Conservation (phyloP, 1,284 basidiomycete genomes). For the Ceratobasidium sp. region DNA sequence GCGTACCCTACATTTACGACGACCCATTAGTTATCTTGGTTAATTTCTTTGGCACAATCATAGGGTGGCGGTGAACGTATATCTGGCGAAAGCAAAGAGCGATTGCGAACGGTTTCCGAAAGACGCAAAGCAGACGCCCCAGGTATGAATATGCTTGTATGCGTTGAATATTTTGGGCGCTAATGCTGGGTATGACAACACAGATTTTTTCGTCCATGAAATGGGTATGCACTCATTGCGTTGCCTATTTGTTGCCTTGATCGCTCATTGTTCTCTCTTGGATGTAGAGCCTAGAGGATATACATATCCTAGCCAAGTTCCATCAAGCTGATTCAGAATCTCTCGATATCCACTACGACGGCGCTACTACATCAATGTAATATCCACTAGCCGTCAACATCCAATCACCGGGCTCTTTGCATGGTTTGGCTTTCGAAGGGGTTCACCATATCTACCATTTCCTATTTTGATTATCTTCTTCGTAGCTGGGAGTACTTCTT, state of each 20-base stretch:
- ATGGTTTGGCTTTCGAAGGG: no score
- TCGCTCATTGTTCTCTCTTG: background rate
- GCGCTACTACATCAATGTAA: no score
- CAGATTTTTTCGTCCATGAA: slow-evolving; percentile 4
- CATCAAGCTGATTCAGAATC: background rate
- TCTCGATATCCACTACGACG: no score
- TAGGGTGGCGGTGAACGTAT: background rate
- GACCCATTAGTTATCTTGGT: background rate
- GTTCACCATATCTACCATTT: no score
- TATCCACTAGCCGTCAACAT: no score
- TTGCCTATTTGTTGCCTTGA: background rate
- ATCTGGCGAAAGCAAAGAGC: background rate
- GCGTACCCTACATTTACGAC: background rate
- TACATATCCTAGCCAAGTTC: background rate
- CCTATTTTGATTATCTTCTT: no score
- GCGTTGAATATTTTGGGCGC: background rate
- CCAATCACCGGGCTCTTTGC: no score
- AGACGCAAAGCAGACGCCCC: background rate
- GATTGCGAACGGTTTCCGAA: background rate
- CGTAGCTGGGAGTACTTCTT: no score
- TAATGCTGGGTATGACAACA: background rate
- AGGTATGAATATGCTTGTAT: background rate
- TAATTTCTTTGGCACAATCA: background rate
- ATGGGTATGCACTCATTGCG: background rate
- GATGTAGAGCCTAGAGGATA: background rate